A percentile compares a stretch with the other conserved stretches of the same genome.
phyloP scores from a whole-genome alignment of 176 grass and related monocot genomes.

The Calamus simplicifolius region DNA sequence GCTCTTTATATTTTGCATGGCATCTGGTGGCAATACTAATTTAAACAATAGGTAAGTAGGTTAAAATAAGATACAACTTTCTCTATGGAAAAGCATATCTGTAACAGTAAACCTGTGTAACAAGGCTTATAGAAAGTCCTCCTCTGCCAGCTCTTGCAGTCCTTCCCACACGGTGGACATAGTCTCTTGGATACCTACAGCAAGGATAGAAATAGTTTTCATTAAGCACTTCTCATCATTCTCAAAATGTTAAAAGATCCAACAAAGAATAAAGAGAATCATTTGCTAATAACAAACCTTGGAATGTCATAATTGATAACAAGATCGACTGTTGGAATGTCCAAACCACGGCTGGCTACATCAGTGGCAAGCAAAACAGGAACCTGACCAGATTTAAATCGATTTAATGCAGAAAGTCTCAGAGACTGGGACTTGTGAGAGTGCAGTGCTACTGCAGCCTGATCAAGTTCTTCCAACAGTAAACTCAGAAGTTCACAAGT shows the following conservation, averaged over 20 bases:
- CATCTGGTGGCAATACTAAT: too few species aligned
- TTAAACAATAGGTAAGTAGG: too few species aligned
- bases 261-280: slow-evolving; percentile 1
- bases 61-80: too few species aligned
- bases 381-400: slow-evolving; percentile 72
- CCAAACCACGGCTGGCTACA: slow-evolving; percentile 90
- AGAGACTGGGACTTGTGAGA: slow-evolving; percentile 71
- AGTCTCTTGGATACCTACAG: slow-evolving; percentile 63
- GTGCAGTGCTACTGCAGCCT: slow-evolving; percentile 65
- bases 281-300: slow-evolving; percentile 30
- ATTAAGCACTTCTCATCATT: slow-evolving; percentile 8
- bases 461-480: slow-evolving; percentile 71
- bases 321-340: slow-evolving; percentile 96
- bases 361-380: slow-evolving; percentile 72
- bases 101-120: too few species aligned
- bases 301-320: slow-evolving; percentile 96
- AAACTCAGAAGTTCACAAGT: too few species aligned
- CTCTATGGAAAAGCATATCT: too few species aligned
- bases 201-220: slow-evolving; percentile 3
- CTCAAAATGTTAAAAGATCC: neutral
- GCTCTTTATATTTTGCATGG: too few species aligned
- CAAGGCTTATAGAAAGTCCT: too few species aligned
- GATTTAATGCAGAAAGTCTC: slow-evolving; percentile 57
- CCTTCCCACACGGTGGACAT: too few species aligned
- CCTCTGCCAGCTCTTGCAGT: too few species aligned